phyloP scores from a whole-genome alignment of 495 filamentous ascomycete species.

The Aspergillus leporis region DNA sequence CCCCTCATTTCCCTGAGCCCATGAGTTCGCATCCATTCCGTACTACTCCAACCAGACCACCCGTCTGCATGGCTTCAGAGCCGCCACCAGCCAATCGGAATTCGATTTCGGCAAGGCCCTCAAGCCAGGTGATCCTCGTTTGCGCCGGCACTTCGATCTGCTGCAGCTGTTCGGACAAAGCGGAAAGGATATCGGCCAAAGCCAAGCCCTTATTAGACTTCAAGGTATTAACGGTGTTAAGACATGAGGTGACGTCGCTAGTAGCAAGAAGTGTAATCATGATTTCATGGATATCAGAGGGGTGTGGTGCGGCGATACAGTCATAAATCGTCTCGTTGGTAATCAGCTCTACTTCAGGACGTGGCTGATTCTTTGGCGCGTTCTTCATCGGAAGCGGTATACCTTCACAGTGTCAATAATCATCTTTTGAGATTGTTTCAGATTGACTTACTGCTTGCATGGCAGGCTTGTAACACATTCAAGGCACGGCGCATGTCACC shows the following conservation, averaged over 20 bases:
- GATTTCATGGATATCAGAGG: constrained; percentile 83
- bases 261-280: constrained; percentile 77
- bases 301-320: constrained; percentile 95
- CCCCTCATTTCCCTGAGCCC: constrained; percentile 16
- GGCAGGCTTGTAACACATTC: constrained; percentile 95
- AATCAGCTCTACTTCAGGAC: constrained; percentile 69
- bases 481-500: constrained; percentile 95
- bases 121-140: constrained; percentile 87
- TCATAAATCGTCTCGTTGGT: constrained; percentile 93
- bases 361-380: constrained; percentile 56
- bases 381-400: constrained; percentile 70
- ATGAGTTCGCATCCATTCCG: constrained; percentile 83
- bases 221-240: constrained; percentile 81
- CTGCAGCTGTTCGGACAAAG: constrained; percentile 76
- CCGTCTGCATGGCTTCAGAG: constrained; percentile 87
- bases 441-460: constrained; percentile 72
- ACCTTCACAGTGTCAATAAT: constrained; percentile 35
- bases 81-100: constrained; percentile 87
- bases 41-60: constrained; percentile 86
- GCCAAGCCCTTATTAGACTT: constrained; percentile 88
- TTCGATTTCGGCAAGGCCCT: constrained; percentile 89
- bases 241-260: constrained; percentile 80
- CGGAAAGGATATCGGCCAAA: constrained; percentile 87
- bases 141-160: constrained; percentile 83
- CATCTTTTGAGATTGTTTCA: not conserved